Evolutionary conservation across 2,329 filamentous ascomycete species (phyloP).

Genomic region (Grosmannia penicillata): DNA sequence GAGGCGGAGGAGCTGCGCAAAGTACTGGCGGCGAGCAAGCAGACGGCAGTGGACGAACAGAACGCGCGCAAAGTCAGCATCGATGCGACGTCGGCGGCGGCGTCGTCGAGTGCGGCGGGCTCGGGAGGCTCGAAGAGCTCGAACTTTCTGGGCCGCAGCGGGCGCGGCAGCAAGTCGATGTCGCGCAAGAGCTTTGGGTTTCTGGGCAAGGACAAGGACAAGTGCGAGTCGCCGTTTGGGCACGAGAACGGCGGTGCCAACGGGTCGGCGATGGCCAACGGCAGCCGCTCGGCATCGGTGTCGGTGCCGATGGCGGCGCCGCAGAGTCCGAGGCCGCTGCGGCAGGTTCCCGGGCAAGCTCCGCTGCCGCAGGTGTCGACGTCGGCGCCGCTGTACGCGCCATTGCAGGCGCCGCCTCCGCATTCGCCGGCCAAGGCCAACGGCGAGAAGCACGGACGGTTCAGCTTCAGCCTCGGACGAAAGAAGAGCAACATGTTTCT

Average conservation of each 20-base stretch:
- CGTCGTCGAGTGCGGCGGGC: neutral
- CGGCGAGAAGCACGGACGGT: constrained; percentile 36
- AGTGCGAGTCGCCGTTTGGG: neutral
- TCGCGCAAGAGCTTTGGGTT: constrained; percentile 61
- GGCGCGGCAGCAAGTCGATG: constrained; percentile 63
- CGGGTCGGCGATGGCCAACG: constrained; percentile 14
- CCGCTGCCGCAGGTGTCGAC: too few relatives aligned
- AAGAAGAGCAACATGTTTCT: constrained; percentile 51
- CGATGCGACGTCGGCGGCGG: constrained; percentile 18
- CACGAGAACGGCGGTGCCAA: constrained; percentile 7
- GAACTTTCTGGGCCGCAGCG: constrained; percentile 48
- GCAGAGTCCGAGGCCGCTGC: neutral
- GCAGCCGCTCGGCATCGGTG: constrained; percentile 7
- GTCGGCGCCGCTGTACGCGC: neutral
- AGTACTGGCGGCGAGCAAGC: constrained; percentile 52
- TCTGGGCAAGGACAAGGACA: constrained; percentile 28
- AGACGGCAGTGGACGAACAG: constrained; percentile 44
- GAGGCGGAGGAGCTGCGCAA: constrained; percentile 48
- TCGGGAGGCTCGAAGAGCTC: constrained; percentile 8
- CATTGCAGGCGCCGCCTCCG: too few relatives aligned
- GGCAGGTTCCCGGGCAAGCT: too few relatives aligned
- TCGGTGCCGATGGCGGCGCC: neutral
- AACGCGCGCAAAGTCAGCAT: constrained; percentile 23
- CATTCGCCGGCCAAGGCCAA: too few relatives aligned
- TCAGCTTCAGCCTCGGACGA: constrained; percentile 50